Evolutionary conservation across 495 filamentous ascomycete genomes (phyloP).

Genomic region (Penicillium silybi): DNA sequence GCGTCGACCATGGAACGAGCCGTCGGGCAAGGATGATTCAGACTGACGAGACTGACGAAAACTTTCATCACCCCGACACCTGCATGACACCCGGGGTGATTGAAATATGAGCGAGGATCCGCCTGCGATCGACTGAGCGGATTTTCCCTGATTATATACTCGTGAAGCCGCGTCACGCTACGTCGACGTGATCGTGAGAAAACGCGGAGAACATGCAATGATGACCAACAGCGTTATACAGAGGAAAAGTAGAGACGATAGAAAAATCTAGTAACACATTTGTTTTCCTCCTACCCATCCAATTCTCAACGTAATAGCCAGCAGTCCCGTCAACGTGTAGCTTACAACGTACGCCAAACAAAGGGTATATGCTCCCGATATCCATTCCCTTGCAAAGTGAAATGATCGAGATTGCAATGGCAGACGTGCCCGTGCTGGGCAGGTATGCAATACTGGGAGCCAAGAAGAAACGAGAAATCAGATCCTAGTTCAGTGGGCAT

Average conservation of each 20-base stretch:
- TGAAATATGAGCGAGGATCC: conserved; percentile 17
- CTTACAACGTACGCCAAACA: conserved; percentile 16
- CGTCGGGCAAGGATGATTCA: conserved; percentile 24
- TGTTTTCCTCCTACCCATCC: not conserved
- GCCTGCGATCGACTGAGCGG: conserved; percentile 3
- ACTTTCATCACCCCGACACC: conserved; percentile 29
- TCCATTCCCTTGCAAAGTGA: conserved; percentile 9
- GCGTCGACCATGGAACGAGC: conserved; percentile 26
- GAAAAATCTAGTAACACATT: conserved; percentile 18
- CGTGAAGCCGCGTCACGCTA: conserved; percentile 20
- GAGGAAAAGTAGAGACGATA: not conserved
- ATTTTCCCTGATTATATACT: conserved; percentile 19
- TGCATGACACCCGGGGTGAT: conserved; percentile 8
- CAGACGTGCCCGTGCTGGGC: not conserved
- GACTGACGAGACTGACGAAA: conserved; percentile 36
- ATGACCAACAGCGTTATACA: conserved; percentile 26
- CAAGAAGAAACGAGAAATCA: not conserved
- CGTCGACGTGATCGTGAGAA: conserved; percentile 32
- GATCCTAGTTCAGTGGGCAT: conserved; percentile 60
- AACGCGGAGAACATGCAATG: conserved; percentile 22
- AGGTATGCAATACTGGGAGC: not conserved
- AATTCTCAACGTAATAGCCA: not conserved
- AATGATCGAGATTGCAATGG: not conserved
- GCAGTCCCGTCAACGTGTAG: not conserved
- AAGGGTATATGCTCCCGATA: conserved; percentile 19